Percentiles rank a stretch among this genome's conserved stretches.
phyloP scores from a whole-genome alignment of 306 rosid species.

The Abrus pulchellus region DNA sequence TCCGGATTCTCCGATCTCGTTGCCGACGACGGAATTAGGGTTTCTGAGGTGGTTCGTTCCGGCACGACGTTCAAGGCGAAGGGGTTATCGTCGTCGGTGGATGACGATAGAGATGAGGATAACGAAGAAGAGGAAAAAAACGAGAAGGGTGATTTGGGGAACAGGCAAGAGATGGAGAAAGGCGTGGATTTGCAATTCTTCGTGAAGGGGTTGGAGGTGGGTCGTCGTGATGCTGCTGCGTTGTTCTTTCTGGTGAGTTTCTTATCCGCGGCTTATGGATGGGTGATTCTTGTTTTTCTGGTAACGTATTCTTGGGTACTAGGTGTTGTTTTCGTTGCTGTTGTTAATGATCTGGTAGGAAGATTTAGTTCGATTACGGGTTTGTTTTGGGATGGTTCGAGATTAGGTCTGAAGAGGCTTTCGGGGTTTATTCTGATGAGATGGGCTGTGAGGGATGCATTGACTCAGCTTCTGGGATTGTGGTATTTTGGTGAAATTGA shows the following conservation, averaged over 20 bases:
- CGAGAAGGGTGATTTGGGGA: slow-evolving; percentile 55
- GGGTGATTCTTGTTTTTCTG: slow-evolving; percentile 89
- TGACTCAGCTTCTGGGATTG: slow-evolving; percentile 92
- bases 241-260: slow-evolving; percentile 74
- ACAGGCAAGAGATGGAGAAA: slow-evolving; percentile 53
- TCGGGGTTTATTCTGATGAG: slow-evolving; percentile 92
- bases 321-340: slow-evolving; percentile 82
- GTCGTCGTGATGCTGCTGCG: slow-evolving; percentile 79
- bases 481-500: slow-evolving; percentile 98
- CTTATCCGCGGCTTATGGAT: slow-evolving; percentile 78
- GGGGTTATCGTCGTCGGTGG: slow-evolving; percentile 24
- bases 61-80: slow-evolving; percentile 67
- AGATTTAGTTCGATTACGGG: slow-evolving; percentile 73
- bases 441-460: slow-evolving; percentile 98
- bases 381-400: slow-evolving; percentile 84
- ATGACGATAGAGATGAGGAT: slow-evolving; percentile 24
- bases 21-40: slow-evolving; percentile 72
- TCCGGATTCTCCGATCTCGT: slow-evolving; percentile 78
- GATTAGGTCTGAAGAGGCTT: slow-evolving; percentile 90
- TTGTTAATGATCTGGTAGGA: slow-evolving; percentile 74
- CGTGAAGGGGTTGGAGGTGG: slow-evolving; percentile 77
- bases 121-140: slow-evolving; percentile 44
- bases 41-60: slow-evolving; percentile 72
- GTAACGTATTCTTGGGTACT: slow-evolving; percentile 87
- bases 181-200: slow-evolving; percentile 71